phyloP scores from a whole-genome alignment of 129 eudicot species.

The Scalesia atractyloides region DNA sequence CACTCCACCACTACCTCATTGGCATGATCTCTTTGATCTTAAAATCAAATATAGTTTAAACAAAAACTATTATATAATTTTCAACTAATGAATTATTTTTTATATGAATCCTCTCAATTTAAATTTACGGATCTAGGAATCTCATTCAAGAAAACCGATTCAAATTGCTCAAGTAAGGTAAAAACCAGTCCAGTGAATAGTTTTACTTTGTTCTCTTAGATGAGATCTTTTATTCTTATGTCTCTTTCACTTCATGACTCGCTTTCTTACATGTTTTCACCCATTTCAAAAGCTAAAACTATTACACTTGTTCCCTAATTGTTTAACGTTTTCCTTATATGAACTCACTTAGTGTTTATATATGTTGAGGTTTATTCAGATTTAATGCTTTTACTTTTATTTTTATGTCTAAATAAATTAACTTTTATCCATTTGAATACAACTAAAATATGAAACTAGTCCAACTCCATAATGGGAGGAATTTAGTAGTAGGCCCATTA shows the following conservation, averaged over 20 bases:
- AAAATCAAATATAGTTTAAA: background rate
- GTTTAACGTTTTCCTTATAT: background rate
- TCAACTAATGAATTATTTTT: background rate
- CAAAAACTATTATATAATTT: background rate
- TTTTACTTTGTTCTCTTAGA: background rate
- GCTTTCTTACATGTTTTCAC: background rate
- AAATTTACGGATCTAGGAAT: too few relatives aligned
- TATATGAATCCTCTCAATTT: background rate
- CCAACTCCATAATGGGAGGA: too few relatives aligned
- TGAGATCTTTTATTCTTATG: background rate
- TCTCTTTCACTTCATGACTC: background rate
- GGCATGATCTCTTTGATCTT: slow-evolving; percentile 1
- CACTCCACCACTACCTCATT: too few relatives aligned
- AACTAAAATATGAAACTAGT: too few relatives aligned
- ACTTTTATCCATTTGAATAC: background rate
- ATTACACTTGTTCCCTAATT: background rate
- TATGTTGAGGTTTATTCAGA: background rate
- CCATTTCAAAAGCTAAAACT: background rate
- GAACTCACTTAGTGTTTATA: background rate
- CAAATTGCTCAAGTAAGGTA: too few relatives aligned
- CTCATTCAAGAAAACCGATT: too few relatives aligned
- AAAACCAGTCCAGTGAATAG: too few relatives aligned
- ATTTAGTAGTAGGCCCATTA: background rate
- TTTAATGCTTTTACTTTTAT: background rate
- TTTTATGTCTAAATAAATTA: background rate